phyloP scores from a whole-genome alignment of 1,139 yeast species.

The Yamadazyma aaseri region DNA sequence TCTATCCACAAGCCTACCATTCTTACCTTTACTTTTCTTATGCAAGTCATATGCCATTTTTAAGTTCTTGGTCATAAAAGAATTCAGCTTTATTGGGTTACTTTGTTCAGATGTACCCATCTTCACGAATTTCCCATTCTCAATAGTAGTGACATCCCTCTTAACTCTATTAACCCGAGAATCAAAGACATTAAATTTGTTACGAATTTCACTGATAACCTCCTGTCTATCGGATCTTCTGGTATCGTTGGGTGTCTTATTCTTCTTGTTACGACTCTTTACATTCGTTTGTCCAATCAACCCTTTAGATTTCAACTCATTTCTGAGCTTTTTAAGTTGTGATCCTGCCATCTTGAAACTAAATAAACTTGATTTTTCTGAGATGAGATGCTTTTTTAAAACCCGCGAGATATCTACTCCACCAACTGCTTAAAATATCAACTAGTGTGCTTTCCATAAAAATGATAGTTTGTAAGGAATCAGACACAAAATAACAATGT shows the following conservation, averaged over 20 bases:
- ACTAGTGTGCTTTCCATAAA: too few relatives aligned
- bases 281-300: constrained; percentile 77
- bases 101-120: constrained; percentile 53
- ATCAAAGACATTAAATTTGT: constrained; percentile 89
- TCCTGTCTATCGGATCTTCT: constrained; percentile 65
- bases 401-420: too few relatives aligned
- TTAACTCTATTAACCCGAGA: constrained; percentile 69
- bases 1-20: constrained; percentile 78
- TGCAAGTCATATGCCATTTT: constrained; percentile 65
- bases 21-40: constrained; percentile 59
- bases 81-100: constrained; percentile 52
- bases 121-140: constrained; percentile 53
- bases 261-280: constrained; percentile 52
- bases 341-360: constrained; percentile 72
- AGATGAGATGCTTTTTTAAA: constrained; percentile 9
- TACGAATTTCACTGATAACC: constrained; percentile 62
- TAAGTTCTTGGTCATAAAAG: constrained; percentile 75
- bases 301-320: constrained; percentile 73
- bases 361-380: constrained; percentile 1
- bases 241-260: constrained; percentile 59
- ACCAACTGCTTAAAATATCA: too few relatives aligned
- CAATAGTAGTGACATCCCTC: constrained; percentile 56
- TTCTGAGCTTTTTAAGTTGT: constrained; percentile 80
- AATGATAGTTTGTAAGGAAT: too few relatives aligned
- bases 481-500: too few relatives aligned